Conservation (phyloP, 2,329 filamentous ascomycete species). For the Lachnellula cervina region DNA sequence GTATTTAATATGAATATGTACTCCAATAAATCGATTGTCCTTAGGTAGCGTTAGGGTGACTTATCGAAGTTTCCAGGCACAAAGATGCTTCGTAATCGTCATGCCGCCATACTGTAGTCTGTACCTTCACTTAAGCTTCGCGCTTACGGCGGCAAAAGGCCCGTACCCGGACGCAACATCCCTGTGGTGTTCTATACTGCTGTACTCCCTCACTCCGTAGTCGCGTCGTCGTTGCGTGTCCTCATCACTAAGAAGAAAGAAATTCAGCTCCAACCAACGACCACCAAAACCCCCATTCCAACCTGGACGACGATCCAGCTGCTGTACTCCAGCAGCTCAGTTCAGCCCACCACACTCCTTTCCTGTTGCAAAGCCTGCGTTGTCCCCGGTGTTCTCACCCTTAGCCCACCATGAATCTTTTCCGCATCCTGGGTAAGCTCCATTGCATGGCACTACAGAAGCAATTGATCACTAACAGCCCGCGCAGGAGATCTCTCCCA, state of each 20-base stretch:
- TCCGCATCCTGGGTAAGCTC: constrained; percentile 58
- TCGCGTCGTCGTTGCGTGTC: constrained; percentile 26
- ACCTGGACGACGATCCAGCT: constrained; percentile 6
- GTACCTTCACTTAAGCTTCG: background rate
- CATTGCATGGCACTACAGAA: background rate
- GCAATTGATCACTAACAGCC: constrained; percentile 4
- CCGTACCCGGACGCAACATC: constrained; percentile 5
- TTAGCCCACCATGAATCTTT: constrained; percentile 58
- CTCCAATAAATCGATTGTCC: background rate
- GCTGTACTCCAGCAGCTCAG: constrained; percentile 10
- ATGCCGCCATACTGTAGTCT: background rate
- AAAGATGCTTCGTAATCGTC: constrained; percentile 28
- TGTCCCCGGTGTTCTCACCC: constrained; percentile 9
- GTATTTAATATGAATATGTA: background rate
- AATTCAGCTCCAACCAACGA: background rate
- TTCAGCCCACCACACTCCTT: background rate
- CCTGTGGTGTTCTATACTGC: background rate
- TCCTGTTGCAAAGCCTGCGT: constrained; percentile 2
- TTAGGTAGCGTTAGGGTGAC: background rate
- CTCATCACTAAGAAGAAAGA: constrained; percentile 17
- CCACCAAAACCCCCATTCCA: constrained; percentile 1
- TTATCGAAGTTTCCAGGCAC: constrained; percentile 10
- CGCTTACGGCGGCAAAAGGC: background rate
- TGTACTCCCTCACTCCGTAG: too few relatives aligned
- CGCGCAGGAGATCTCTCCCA: constrained; percentile 85